Evolutionary conservation across 179 eudicot genomes (phyloP).

Genomic region (Heliamphora ciliata): DNA sequence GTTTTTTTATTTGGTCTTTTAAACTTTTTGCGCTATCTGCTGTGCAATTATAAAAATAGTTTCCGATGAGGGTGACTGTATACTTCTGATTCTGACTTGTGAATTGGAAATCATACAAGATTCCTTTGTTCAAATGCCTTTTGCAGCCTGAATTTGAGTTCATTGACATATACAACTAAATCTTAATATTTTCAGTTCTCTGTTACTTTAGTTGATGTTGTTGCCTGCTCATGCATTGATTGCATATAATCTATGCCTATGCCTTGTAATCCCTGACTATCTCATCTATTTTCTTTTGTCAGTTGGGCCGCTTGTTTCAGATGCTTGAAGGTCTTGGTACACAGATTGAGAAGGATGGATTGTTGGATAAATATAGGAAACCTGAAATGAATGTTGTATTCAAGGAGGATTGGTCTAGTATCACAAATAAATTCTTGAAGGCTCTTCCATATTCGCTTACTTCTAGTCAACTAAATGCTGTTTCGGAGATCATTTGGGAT

Average conservation of each 20-base stretch:
- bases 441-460: conserved; percentile 82
- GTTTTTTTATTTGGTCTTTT: no score
- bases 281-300: conserved; percentile 7
- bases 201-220: neutral
- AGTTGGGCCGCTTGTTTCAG: conserved; percentile 84
- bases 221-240: neutral
- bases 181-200: neutral
- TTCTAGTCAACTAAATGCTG: conserved; percentile 71
- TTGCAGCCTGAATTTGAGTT: neutral
- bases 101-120: neutral
- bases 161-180: neutral
- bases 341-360: conserved; percentile 67
- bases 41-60: neutral
- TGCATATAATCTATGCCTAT: neutral
- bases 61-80: neutral
- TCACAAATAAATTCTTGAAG: conserved; percentile 54
- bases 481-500: conserved; percentile 88
- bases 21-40: neutral
- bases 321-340: conserved; percentile 94
- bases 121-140: neutral
- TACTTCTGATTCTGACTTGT: neutral
- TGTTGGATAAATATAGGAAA: conserved; percentile 67
- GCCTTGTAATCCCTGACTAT: conserved; percentile 5
- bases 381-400: conserved; percentile 41
- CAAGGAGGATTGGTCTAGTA: conserved; percentile 67